Percentiles rank a stretch among this genome's conserved stretches.
phyloP scores from a whole-genome alignment of 176 grass and related monocot species.

The Musa schizocarpa region DNA sequence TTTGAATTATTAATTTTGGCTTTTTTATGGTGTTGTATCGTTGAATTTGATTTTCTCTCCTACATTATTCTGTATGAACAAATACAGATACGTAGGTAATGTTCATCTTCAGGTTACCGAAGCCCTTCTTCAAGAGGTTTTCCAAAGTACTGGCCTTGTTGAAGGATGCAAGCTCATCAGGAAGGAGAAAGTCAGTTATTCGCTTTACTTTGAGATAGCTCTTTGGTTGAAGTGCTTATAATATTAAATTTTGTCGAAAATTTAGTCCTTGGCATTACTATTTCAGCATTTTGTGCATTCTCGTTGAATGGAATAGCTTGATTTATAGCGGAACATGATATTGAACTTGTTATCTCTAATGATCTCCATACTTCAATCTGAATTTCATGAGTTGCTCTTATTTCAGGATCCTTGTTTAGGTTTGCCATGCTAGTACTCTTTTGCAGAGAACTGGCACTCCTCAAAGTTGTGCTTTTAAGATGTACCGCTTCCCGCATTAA shows the following conservation, averaged over 20 bases:
- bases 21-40: neutral
- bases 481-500: too few relatives aligned
- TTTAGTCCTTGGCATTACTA: neutral
- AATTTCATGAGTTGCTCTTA: too few relatives aligned
- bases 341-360: too few relatives aligned
- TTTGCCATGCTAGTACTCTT: too few relatives aligned
- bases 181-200: constrained; percentile 74
- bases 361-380: too few relatives aligned
- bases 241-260: neutral
- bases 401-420: too few relatives aligned
- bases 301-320: too few relatives aligned
- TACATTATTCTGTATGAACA: neutral
- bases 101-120: constrained; percentile 87
- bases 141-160: constrained; percentile 88
- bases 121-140: constrained; percentile 68
- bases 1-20: neutral
- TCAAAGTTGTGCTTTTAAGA: too few relatives aligned
- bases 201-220: neutral
- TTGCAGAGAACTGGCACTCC: too few relatives aligned
- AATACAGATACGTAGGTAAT: constrained; percentile 85
- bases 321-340: too few relatives aligned
- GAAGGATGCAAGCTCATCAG: constrained; percentile 98
- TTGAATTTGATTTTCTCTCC: neutral
- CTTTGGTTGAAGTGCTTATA: neutral
- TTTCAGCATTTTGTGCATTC: neutral